Percentiles rank a stretch among this genome's conserved stretches.
Evolutionary conservation across 139 green algal species (phyloP).

Genomic region (Chlamydomonas asymmetrica): DNA sequence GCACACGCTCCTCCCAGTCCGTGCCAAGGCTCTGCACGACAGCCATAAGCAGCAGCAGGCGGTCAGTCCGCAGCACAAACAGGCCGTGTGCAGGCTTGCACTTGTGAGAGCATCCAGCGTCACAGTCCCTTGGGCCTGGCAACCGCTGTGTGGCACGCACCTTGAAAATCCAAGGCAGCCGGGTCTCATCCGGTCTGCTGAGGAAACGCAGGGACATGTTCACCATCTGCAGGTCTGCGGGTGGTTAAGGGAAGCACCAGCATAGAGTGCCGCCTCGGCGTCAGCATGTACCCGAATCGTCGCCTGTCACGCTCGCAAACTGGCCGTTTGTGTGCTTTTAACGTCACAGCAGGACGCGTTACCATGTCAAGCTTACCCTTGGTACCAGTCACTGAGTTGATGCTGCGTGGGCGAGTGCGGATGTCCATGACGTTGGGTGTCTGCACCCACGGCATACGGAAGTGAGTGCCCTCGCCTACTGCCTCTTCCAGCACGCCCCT

Average conservation of each 20-base stretch:
- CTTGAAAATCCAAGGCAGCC: constrained; percentile 88
- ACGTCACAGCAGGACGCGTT: too few relatives aligned
- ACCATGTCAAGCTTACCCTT: constrained; percentile 90
- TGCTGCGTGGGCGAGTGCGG: constrained; percentile 87
- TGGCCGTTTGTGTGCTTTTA: too few relatives aligned
- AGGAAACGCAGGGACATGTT: constrained; percentile 97
- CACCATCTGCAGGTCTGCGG: constrained; percentile 98
- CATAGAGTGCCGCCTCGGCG: not conserved
- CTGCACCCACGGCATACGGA: constrained; percentile 89
- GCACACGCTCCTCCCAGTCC: constrained; percentile 98
- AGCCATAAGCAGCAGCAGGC: not conserved
- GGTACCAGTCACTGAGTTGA: constrained; percentile 97
- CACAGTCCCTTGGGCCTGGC: too few relatives aligned
- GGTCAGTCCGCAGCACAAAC: not conserved
- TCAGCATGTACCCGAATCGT: too few relatives aligned
- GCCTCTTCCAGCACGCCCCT: constrained; percentile 82
- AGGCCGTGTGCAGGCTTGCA: not conserved
- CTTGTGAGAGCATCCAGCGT: not conserved
- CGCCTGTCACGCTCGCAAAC: too few relatives aligned
- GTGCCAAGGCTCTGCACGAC: constrained; percentile 78
- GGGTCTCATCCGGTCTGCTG: constrained; percentile 84
- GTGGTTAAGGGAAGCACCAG: not conserved
- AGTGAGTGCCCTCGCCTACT: constrained; percentile 91
- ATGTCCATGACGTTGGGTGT: constrained; percentile 95
- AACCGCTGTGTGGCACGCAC: too few relatives aligned